A percentile compares a stretch with the other conserved stretches of the same genome.
These are phyloP conservation scores for Tephrocybe sp. DNA, from an alignment of 768 basidiomycete genomes.

Conservation along the genomic window DNA sequence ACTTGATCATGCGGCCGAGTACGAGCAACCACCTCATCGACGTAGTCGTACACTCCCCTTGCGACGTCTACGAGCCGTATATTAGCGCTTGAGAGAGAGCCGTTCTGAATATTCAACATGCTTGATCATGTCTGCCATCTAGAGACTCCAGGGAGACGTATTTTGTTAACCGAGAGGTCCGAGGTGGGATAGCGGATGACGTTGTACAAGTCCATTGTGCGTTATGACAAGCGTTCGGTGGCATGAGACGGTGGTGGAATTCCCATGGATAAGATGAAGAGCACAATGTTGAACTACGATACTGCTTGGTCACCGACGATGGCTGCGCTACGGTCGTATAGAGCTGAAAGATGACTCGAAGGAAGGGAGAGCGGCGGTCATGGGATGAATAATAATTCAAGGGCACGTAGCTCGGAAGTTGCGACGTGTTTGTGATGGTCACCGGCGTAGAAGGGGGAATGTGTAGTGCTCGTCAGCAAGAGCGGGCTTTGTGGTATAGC, in stretches of 20 bases:
- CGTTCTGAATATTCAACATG: conserved; percentile 51
- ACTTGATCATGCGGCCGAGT: no score
- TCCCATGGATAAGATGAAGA: conserved; percentile 80
- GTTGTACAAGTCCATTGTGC: conserved; percentile 66
- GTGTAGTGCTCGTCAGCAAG: conserved; percentile 37
- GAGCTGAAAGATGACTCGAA: conserved; percentile 68
- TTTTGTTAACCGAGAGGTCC: conserved; percentile 23
- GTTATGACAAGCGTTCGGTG: conserved; percentile 58
- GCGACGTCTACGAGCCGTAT: conserved; percentile 39
- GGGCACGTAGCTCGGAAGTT: conserved; percentile 53
- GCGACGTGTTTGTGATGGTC: conserved; percentile 45
- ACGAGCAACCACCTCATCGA: conserved; percentile 60
- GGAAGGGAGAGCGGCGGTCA: conserved; percentile 67
- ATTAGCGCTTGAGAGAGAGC: conserved; percentile 40
- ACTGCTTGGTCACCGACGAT: conserved; percentile 57
- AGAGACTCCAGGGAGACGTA: no score
- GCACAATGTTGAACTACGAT: conserved; percentile 80
- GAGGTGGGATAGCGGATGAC: conserved; percentile 57
- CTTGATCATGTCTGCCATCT: conserved; percentile 35
- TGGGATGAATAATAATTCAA: conserved; percentile 65
- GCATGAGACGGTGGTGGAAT: conserved; percentile 79
- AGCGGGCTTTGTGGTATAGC: conserved; percentile 58
- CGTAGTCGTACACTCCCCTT: conserved; percentile 60
- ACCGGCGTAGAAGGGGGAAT: conserved; percentile 30
- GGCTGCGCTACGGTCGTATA: conserved; percentile 49